Conservation (phyloP, 257 asterid genomes). For the Nicotiana paniculata region DNA sequence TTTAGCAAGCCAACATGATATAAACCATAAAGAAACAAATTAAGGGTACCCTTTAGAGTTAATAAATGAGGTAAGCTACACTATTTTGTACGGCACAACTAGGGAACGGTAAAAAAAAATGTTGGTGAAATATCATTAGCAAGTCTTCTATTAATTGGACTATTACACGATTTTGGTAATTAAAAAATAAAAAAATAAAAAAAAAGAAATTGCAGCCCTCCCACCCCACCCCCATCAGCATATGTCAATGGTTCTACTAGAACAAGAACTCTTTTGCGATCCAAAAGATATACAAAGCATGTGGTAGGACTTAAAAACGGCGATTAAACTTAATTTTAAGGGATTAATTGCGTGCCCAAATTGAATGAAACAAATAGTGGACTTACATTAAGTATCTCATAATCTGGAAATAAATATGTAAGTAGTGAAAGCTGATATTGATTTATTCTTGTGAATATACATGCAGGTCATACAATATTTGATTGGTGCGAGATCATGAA, state of each 20-base stretch:
- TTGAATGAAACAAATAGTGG: background rate
- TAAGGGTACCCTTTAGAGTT: background rate
- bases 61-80: background rate
- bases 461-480: conserved; percentile 14
- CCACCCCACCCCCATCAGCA: too few relatives aligned
- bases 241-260: too few relatives aligned
- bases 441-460: background rate
- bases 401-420: background rate
- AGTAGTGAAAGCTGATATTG: background rate
- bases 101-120: background rate
- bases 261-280: background rate
- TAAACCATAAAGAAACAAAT: background rate
- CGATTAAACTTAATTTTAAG: background rate
- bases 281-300: background rate
- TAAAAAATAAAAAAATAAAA: too few relatives aligned
- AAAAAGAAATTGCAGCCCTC: too few relatives aligned
- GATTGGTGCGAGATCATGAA: conserved; percentile 35
- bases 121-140: background rate
- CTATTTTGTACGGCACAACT: background rate
- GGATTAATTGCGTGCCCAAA: background rate
- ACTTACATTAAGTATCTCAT: background rate
- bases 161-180: too few relatives aligned
- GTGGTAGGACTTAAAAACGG: background rate
- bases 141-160: background rate
- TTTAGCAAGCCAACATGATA: background rate